Evolutionary conservation across 257 asterid genomes (phyloP), one percentile per base, ranked within the genome.

Genomic region (Lavandula angustifolia): DNA sequence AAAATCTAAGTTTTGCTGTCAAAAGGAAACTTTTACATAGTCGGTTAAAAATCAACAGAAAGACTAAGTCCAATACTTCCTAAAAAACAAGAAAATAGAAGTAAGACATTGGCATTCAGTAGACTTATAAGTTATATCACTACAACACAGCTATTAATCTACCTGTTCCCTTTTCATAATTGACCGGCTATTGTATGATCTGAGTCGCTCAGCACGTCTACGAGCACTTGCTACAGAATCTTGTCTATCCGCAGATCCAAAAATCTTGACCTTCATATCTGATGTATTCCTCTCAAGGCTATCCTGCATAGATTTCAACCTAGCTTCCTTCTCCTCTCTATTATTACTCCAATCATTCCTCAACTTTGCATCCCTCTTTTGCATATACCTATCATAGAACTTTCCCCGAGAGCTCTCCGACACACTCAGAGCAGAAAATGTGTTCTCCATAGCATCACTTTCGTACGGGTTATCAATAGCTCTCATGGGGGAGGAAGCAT

Each of bases 331-430:
- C 79, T 87, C 95, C 32, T 74, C 88, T 75, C 95, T 76, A 53
- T 81, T 88, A 53, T 86, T 77, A 73, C 85, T 79, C 98, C 98
- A 94, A 35, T 90, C 98, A 70, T 85, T 95, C 81, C 76, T 79
- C 62, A 94, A 84, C 79, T 94, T 94, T 46, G 92, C 94, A 78
- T 91, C 88, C 82, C 99, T 86, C 80, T 82, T 94, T 68, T 82
- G 87, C 82, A 85, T 85, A 69, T 94, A 94, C 54, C 33, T 76
- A 13, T 85, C 85, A 60, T 90, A 94, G 33, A 79, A 72, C 76
- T 86, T 84, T 55, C 99, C 99, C 10, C 95, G 80, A 52, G 95
- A 86, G 59, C 89, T 88, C 68, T 84, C 89, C 2, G 81, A 62
- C 71, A 83, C 56, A 75, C 83, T 79, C 34, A 85, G 78, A 72